phyloP scores from a whole-genome alignment of 169 alveolate species.

The Babesia microti region DNA sequence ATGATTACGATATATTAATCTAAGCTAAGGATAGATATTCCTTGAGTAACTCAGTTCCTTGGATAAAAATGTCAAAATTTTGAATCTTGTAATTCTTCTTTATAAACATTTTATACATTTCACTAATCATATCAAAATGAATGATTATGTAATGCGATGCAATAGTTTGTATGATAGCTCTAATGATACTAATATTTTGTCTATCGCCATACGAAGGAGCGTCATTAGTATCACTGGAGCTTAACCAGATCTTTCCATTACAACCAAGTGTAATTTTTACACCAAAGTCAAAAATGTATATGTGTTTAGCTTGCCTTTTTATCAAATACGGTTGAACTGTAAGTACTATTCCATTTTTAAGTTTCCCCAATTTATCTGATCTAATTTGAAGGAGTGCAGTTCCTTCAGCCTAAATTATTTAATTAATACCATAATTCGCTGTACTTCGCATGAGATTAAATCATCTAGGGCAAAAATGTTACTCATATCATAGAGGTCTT shows the following conservation, averaged over 20 bases:
- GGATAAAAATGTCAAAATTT: too few species aligned
- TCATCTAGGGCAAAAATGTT: conserved; percentile 74
- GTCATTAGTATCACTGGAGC: too few species aligned
- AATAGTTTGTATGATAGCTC: conserved; percentile 34
- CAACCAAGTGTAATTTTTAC: conserved; percentile 75
- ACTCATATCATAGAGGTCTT: conserved; percentile 81
- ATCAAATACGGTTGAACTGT: conserved; percentile 72
- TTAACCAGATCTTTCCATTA: conserved; percentile 79
- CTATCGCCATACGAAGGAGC: too few species aligned
- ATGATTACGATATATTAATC: too few species aligned
- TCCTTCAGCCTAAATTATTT: conserved; percentile 48
- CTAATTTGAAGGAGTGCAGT: conserved; percentile 77
- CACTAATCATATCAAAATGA: conserved; percentile 25
- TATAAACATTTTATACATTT: conserved; percentile 20
- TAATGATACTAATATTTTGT: conserved; percentile 37
- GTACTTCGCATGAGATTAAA: conserved; percentile 82
- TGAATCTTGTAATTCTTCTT: too few species aligned
- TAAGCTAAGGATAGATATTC: too few species aligned
- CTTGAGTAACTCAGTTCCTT: too few species aligned
- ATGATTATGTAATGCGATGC: conserved; percentile 36
- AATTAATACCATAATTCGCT: conserved; percentile 53
- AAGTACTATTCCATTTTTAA: conserved; percentile 74
- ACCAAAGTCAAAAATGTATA: conserved; percentile 64
- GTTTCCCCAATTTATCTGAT: conserved; percentile 78
- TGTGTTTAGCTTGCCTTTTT: conserved; percentile 77